A percentile compares a stretch with the other conserved stretches of the same genome.
phyloP scores from a whole-genome alignment of 106 monocot genomes.

The Xerophyta viscosa region DNA sequence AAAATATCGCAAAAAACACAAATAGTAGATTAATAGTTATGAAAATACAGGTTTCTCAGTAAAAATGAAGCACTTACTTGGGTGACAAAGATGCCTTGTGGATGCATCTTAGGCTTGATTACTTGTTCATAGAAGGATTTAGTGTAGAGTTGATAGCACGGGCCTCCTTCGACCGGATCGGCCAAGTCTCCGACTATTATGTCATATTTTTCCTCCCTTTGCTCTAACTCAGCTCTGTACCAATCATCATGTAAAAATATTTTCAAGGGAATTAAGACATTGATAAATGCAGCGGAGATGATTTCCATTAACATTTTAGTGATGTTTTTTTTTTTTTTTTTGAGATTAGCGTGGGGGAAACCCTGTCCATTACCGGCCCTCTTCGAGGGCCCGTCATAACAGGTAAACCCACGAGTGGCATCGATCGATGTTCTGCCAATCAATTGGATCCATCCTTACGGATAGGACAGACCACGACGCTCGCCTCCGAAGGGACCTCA shows the following conservation, averaged over 20 bases:
- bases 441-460: too few relatives aligned
- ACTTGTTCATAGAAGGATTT: slow-evolving; percentile 45
- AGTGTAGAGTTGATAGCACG: slow-evolving; percentile 39
- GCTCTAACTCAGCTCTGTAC: slow-evolving; percentile 33
- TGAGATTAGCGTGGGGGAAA: too few relatives aligned
- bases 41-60: not conserved
- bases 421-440: too few relatives aligned
- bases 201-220: slow-evolving; percentile 22
- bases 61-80: slow-evolving; percentile 13
- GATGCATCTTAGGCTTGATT: slow-evolving; percentile 24
- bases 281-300: not conserved
- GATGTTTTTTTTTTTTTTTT: too few relatives aligned
- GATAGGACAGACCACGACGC: too few relatives aligned
- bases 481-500: too few relatives aligned
- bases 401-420: too few relatives aligned
- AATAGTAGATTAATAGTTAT: not conserved
- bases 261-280: not conserved
- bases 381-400: too few relatives aligned
- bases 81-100: slow-evolving; percentile 46
- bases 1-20: too few relatives aligned
- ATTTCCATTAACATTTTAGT: too few relatives aligned
- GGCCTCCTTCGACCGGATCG: slow-evolving; percentile 49
- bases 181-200: slow-evolving; percentile 45
- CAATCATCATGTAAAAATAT: too few relatives aligned
- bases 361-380: too few relatives aligned